These are phyloP conservation scores for Mucor lusitanicus DNA, from an alignment of 371 early-diverging fungal genomes.

Conservation along the genomic window DNA sequence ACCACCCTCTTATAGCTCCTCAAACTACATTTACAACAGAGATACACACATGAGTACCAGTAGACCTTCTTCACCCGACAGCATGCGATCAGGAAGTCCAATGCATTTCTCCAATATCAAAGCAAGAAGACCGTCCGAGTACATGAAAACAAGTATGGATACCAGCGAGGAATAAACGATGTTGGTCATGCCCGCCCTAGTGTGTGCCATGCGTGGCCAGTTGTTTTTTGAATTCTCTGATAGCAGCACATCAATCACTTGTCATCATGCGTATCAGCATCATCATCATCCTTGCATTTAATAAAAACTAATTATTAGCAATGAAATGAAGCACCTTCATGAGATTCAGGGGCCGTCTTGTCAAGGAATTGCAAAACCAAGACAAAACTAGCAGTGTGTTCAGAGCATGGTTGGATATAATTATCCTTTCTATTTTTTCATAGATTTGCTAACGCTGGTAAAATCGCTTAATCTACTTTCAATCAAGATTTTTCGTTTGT, in stretches of 20 bases:
- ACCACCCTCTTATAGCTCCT: conserved; percentile 56
- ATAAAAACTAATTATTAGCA: no score
- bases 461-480: no score
- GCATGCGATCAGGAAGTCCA: conserved; percentile 40
- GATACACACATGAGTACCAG: conserved; percentile 23
- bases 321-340: no score
- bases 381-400: no score
- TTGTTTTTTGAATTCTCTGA: neutral
- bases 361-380: no score
- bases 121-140: conserved; percentile 49
- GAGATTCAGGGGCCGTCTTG: no score
- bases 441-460: no score
- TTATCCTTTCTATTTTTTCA: no score
- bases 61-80: conserved; percentile 36
- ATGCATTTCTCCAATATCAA: conserved; percentile 48
- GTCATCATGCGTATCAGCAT: neutral
- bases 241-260: neutral
- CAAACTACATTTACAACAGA: conserved; percentile 24
- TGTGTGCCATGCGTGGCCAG: neutral
- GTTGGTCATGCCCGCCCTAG: neutral
- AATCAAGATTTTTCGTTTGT: no score
- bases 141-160: conserved; percentile 38
- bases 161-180: conserved; percentile 24
- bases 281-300: no score
- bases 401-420: no score